Percentiles rank a stretch among this genome's conserved stretches.
Evolutionary conservation across 1,139 yeast species (phyloP).

Genomic region (Diutina ranongensis): DNA sequence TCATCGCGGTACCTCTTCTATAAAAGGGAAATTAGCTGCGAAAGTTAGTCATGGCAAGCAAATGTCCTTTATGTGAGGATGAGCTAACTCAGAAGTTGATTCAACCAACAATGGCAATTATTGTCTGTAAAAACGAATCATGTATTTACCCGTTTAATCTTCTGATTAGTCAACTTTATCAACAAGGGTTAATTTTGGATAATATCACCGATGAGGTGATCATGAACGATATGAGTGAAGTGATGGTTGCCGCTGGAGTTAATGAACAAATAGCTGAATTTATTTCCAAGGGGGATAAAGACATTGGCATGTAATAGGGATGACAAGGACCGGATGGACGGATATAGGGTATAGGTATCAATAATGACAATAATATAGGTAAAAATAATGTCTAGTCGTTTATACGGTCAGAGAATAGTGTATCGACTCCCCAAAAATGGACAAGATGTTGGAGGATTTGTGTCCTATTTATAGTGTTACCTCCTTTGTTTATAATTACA

Average conservation of each 20-base stretch:
- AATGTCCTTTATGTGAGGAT: not conserved
- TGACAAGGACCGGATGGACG: too few species aligned
- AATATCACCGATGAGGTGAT: not conserved
- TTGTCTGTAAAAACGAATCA: constrained; percentile 16
- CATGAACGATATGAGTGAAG: constrained; percentile 13
- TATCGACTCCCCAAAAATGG: too few species aligned
- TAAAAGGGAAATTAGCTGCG: not conserved
- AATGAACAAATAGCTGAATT: constrained; percentile 18
- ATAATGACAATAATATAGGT: too few species aligned
- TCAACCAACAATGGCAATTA: not conserved
- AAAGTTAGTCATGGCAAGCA: not conserved
- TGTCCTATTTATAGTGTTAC: too few species aligned
- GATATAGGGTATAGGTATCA: too few species aligned
- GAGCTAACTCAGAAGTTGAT: not conserved
- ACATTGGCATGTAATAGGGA: not conserved
- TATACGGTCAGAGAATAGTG: too few species aligned
- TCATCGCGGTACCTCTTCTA: not conserved
- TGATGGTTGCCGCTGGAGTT: constrained; percentile 17
- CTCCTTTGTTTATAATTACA: too few species aligned
- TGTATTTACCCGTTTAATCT: constrained; percentile 26
- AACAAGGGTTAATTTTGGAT: not conserved
- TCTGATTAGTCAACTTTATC: constrained; percentile 16
- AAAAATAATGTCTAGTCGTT: too few species aligned
- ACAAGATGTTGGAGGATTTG: too few species aligned
- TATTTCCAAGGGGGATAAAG: constrained; percentile 12